Evolutionary conservation across 2,329 filamentous ascomycete genomes (phyloP).

Genomic region (Thermothelomyces thermophilus): DNA sequence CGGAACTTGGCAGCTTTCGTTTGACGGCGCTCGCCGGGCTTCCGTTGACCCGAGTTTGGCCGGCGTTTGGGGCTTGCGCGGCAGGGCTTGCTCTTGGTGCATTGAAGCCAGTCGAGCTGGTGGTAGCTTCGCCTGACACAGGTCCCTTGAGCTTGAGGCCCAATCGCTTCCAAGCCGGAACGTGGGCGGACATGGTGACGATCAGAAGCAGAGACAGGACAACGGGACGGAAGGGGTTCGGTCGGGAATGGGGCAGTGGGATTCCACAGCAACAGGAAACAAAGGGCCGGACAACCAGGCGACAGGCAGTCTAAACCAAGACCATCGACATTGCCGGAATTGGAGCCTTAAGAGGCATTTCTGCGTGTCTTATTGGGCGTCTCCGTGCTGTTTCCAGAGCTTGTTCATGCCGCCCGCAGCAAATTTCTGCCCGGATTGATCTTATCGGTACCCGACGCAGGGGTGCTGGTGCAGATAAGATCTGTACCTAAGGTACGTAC

Average conservation of each 20-base stretch:
- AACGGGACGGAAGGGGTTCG: background rate
- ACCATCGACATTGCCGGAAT: conserved; percentile 17
- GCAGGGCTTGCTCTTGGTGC: conserved; percentile 15
- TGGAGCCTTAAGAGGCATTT: conserved; percentile 9
- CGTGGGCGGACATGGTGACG: conserved; percentile 37
- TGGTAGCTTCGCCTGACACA: conserved; percentile 31
- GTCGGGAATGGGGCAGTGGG: conserved; percentile 6
- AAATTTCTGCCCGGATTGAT: conserved; percentile 25
- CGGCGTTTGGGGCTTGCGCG: conserved; percentile 23
- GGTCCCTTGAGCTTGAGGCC: conserved; percentile 54
- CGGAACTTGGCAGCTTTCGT: conserved; percentile 37
- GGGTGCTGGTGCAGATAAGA: conserved; percentile 20
- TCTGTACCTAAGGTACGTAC: too few relatives aligned
- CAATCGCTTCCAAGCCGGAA: conserved; percentile 57
- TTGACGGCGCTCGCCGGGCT: conserved; percentile 37
- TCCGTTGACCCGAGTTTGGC: conserved; percentile 17
- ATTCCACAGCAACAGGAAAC: conserved; percentile 12
- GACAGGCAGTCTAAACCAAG: conserved; percentile 13
- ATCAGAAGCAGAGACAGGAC: conserved; percentile 28
- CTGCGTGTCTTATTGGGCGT: conserved; percentile 21
- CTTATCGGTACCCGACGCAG: conserved; percentile 23
- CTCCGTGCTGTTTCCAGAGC: conserved; percentile 16
- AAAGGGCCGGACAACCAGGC: conserved; percentile 16
- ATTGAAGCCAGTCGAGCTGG: conserved; percentile 21
- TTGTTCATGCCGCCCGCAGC: conserved; percentile 17